A percentile compares a stretch with the other conserved stretches of the same genome.
phyloP scores from a whole-genome alignment of 495 filamentous ascomycete species.

The Penicillium cinerascens region DNA sequence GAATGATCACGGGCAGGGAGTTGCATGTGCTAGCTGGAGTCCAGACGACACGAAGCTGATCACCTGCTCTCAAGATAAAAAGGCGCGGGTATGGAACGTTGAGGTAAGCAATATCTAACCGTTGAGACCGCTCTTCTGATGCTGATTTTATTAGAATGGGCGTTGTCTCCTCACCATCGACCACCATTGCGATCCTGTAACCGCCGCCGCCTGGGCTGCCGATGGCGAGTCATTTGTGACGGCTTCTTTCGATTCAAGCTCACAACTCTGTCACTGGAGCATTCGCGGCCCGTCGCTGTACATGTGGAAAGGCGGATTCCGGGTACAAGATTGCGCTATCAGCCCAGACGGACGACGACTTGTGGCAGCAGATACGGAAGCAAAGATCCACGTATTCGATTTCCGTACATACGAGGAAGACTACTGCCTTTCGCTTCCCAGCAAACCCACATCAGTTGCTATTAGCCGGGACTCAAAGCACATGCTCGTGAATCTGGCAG shows the following conservation, averaged over 20 bases:
- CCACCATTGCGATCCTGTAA: slow-evolving; percentile 75
- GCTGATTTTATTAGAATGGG: slow-evolving; percentile 58
- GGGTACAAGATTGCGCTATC: slow-evolving; percentile 80
- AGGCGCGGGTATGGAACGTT: slow-evolving; percentile 75
- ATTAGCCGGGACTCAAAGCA: slow-evolving; percentile 76
- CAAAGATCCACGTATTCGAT: slow-evolving; percentile 77
- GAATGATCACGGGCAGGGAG: slow-evolving; percentile 58
- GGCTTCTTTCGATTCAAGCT: slow-evolving; percentile 66
- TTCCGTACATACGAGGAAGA: slow-evolving; percentile 68
- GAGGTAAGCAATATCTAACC: slow-evolving; percentile 50
- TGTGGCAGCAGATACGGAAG: slow-evolving; percentile 69
- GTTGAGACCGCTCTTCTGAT: not conserved
- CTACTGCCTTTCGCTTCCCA: slow-evolving; percentile 64
- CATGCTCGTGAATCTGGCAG: slow-evolving; percentile 77
- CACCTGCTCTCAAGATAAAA: slow-evolving; percentile 71
- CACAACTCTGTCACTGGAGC: slow-evolving; percentile 66
- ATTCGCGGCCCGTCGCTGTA: slow-evolving; percentile 53
- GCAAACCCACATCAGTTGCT: slow-evolving; percentile 69
- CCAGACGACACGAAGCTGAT: slow-evolving; percentile 84
- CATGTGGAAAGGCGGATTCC: slow-evolving; percentile 63
- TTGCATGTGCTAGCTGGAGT: slow-evolving; percentile 83
- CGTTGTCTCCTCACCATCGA: slow-evolving; percentile 58
- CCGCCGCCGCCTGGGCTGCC: slow-evolving; percentile 78
- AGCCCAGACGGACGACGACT: slow-evolving; percentile 75
- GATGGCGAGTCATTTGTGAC: slow-evolving; percentile 77